These are phyloP conservation scores for Penicillium salamii DNA, from an alignment of 495 filamentous ascomycete species.

Conservation along the genomic window DNA sequence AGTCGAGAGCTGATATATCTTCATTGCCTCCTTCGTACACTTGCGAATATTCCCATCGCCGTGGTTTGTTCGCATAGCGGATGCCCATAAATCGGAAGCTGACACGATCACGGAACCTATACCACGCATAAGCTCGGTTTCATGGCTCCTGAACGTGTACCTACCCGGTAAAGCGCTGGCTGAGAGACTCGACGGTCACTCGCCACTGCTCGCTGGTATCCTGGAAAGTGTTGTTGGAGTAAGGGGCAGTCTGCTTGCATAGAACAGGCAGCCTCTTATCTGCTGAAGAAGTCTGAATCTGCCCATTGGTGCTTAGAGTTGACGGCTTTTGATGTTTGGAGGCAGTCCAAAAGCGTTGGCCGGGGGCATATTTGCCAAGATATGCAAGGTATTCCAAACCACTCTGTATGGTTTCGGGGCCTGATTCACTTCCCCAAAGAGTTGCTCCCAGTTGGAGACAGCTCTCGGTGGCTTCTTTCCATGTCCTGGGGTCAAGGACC, in stretches of 20 bases:
- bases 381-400: constrained; percentile 15
- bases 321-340: constrained; percentile 6
- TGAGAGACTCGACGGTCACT: constrained; percentile 16
- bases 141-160: background rate
- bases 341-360: constrained; percentile 18
- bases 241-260: constrained; percentile 20
- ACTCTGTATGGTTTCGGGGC: background rate
- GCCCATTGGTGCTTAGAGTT: constrained; percentile 10
- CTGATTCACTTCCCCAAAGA: constrained; percentile 8
- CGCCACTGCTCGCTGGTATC: constrained; percentile 17
- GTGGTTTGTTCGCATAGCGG: constrained; percentile 18
- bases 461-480: constrained; percentile 13
- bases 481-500: constrained; percentile 16
- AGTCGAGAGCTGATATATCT: constrained; percentile 18
- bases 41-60: constrained; percentile 22
- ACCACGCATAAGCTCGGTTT: background rate
- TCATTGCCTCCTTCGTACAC: constrained; percentile 11
- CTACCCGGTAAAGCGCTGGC: constrained; percentile 21
- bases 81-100: constrained; percentile 24
- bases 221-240: constrained; percentile 11
- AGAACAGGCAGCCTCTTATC: constrained; percentile 13
- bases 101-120: constrained; percentile 23
- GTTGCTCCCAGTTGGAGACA: constrained; percentile 16
- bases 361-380: constrained; percentile 4
- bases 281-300: constrained; percentile 6